A percentile compares a stretch with the other conserved stretches of the same genome.
phyloP scores from a whole-genome alignment of 2,329 filamentous ascomycete species.

The Penicillium brasilianum region DNA sequence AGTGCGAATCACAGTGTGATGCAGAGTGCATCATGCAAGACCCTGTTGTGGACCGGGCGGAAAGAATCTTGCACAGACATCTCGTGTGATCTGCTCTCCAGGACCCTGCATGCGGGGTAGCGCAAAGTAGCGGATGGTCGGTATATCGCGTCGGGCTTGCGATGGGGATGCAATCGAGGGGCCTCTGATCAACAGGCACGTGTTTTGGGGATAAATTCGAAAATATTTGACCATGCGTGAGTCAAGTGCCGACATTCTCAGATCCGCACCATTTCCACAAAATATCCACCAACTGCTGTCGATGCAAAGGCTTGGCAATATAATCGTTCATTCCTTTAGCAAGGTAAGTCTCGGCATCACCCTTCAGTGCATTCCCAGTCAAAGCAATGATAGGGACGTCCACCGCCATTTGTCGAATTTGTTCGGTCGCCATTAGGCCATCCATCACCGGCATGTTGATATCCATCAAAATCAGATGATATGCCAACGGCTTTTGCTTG shows the following conservation, averaged over 20 bases:
- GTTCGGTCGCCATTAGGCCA: constrained; percentile 51
- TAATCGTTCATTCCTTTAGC: constrained; percentile 63
- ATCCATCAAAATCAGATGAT: constrained; percentile 55
- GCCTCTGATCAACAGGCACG: not conserved
- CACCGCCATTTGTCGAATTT: constrained; percentile 47
- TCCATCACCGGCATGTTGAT: constrained; percentile 55
- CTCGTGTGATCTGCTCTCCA: not conserved
- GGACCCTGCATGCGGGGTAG: not conserved
- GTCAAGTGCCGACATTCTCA: constrained; percentile 12
- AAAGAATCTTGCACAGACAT: not conserved
- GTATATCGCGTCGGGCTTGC: not conserved
- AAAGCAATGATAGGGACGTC: constrained; percentile 59
- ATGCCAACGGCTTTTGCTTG: constrained; percentile 48
- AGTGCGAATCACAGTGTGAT: not conserved
- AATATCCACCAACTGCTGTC: constrained; percentile 53
- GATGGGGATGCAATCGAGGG: not conserved
- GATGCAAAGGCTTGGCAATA: constrained; percentile 60
- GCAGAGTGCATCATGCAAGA: not conserved
- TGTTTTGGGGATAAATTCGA: not conserved
- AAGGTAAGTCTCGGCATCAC: constrained; percentile 59
- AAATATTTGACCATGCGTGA: not conserved
- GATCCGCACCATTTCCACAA: constrained; percentile 47
- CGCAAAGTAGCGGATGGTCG: not conserved
- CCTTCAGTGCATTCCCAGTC: constrained; percentile 62
- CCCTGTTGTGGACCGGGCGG: not conserved